Evolutionary conservation across 1,284 basidiomycete genomes (phyloP).

Genomic region (Vanrija sp.): DNA sequence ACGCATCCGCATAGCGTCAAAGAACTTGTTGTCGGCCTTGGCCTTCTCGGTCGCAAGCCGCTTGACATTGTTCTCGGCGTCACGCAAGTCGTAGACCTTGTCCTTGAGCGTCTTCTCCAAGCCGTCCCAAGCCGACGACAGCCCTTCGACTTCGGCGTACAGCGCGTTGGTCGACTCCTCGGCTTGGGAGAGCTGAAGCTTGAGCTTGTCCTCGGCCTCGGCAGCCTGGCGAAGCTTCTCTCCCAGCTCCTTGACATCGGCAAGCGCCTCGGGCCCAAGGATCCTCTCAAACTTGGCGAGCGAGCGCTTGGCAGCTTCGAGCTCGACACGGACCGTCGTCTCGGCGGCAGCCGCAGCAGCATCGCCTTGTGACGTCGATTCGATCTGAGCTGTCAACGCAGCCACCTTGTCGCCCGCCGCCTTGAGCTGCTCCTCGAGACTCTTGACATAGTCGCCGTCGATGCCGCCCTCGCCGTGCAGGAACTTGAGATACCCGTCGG

Average conservation of each 20-base stretch:
- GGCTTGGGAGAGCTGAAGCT: slow-evolving; percentile 50
- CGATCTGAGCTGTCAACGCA: slow-evolving; percentile 22
- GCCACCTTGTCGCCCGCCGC: slow-evolving; percentile 25
- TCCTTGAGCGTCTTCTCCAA: slow-evolving; percentile 75
- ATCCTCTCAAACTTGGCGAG: slow-evolving; percentile 62
- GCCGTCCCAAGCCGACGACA: slow-evolving; percentile 83
- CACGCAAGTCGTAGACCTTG: slow-evolving; percentile 76
- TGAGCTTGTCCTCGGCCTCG: slow-evolving; percentile 59
- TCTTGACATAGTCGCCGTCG: slow-evolving; percentile 61
- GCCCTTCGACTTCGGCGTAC: slow-evolving; percentile 78
- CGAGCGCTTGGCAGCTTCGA: slow-evolving; percentile 41
- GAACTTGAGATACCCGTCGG: slow-evolving; percentile 69
- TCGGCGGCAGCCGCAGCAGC: slow-evolving; percentile 16
- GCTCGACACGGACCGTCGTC: slow-evolving; percentile 21
- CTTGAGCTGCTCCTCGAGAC: slow-evolving; percentile 60
- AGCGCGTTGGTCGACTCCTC: slow-evolving; percentile 63
- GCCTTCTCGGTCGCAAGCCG: slow-evolving; percentile 72
- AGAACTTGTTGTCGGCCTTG: slow-evolving; percentile 94
- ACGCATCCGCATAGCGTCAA: slow-evolving; percentile 81
- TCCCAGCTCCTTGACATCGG: slow-evolving; percentile 56
- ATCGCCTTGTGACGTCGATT: slow-evolving; percentile 18
- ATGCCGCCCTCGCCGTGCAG: slow-evolving; percentile 61
- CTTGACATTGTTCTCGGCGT: slow-evolving; percentile 69
- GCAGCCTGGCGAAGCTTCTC: slow-evolving; percentile 63
- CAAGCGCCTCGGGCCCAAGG: slow-evolving; percentile 55